phyloP scores from a whole-genome alignment of 345 rosid genomes.

The Hirschfeldia incana region DNA sequence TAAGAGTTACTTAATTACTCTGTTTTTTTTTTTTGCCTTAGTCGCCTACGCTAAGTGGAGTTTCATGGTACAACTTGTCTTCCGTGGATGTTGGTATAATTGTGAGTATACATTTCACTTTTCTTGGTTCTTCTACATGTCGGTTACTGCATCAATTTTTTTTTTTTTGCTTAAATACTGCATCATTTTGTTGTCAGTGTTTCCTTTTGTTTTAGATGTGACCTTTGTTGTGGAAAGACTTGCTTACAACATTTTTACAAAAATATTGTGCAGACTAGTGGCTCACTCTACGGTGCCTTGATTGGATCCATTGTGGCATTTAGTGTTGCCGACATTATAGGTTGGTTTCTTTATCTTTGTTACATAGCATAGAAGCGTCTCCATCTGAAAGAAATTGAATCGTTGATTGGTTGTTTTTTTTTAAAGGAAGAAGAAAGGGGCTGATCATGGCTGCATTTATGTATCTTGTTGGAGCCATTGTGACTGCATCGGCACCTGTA shows the following conservation, averaged over 20 bases:
- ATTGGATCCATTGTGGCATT: constrained; percentile 89
- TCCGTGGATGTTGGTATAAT: constrained; percentile 87
- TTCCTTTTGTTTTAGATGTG: no score
- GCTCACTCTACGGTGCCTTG: constrained; percentile 91
- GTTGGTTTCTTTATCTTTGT: constrained; percentile 43
- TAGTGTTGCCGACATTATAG: constrained; percentile 80
- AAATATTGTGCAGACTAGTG: constrained; percentile 75
- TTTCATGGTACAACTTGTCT: constrained; percentile 84
- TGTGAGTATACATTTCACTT: constrained; percentile 53
- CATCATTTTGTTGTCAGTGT: no score
- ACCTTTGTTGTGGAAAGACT: constrained; percentile 12
- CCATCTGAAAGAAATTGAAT: constrained; percentile 25
- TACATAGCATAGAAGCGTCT: background rate
- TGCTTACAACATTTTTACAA: background rate
- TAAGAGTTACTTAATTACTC: background rate
- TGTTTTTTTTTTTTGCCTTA: constrained; percentile 19
- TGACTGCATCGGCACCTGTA: constrained; percentile 72
- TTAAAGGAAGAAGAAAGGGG: constrained; percentile 89
- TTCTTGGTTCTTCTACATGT: background rate
- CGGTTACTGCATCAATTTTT: background rate
- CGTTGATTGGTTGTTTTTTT: constrained; percentile 29
- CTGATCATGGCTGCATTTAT: constrained; percentile 62
- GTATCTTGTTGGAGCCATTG: constrained; percentile 82
- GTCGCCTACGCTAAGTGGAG: constrained; percentile 82
- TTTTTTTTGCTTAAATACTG: no score